Evolutionary conservation across 306 rosid genomes (phyloP), one percentile per base, ranked within the genome.

Genomic region (Parietaria judaica): DNA sequence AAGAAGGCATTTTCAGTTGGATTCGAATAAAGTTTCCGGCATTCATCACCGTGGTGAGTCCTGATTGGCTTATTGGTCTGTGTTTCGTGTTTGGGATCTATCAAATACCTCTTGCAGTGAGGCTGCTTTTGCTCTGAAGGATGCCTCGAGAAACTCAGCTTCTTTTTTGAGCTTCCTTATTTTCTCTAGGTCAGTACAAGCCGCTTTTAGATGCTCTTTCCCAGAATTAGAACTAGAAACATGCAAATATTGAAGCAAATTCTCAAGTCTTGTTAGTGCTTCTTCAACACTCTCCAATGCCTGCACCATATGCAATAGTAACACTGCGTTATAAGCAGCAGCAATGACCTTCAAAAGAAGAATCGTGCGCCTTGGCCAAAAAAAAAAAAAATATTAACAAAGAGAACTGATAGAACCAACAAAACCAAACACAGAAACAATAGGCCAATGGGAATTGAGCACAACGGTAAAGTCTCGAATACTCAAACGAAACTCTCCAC

Each of bases 111-210:
- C 89, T 66, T 75, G 87, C 66, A 94, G 90, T 61, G 84, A 86
- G 60, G 83, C 97, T 56, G 95, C 95, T 79, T 88, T 94, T 54
- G 99, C 94, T 76, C 95, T 81, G 66, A 88, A 94, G 61, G 99
- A 94, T 72, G 89, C 97, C 85, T 76, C 99, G 68, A 94, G 72
- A 79, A 88, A 94, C 66, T 94, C 99, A 65, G 97, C 97, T 83
- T 94, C 99, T 75, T 94, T 88, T 77, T 80, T 82, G 35, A 88
- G 99, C 75, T 82, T 94, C 71, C 99, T 77, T 74, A 94, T 86
- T 75, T 84, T 88, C 73, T 94, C 95, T 74, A 94, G 91, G 85
- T 94, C 97, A 31, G 99, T 86, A 78, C 99, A 94, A 67, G 99
- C 97, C 51, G 95, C 99, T 83, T 94, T 79, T 68, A 94, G 69